phyloP scores from a whole-genome alignment of 2,329 filamentous ascomycete species.

The Neopestalotiopsis rosae region DNA sequence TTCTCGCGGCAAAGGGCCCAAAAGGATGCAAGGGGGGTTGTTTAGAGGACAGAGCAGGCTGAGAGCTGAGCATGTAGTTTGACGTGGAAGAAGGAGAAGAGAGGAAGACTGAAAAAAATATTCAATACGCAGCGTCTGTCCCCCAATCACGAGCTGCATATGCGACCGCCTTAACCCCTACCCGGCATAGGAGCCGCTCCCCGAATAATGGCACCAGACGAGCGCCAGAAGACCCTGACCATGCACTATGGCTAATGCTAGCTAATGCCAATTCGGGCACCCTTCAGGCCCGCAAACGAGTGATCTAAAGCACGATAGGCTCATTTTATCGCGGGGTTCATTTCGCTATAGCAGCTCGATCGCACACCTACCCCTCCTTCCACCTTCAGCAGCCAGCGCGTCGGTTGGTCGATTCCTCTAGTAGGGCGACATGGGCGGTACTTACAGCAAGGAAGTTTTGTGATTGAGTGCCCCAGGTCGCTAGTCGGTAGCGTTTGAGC shows the following conservation, averaged over 20 bases:
- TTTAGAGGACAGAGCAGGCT: neutral
- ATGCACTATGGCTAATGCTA: neutral
- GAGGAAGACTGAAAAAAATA: neutral
- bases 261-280: neutral
- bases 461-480: neutral
- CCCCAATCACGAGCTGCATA: neutral
- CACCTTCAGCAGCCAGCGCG: slow-evolving; percentile 14
- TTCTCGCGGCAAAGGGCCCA: neutral
- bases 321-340: slow-evolving; percentile 11
- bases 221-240: neutral
- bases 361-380: slow-evolving; percentile 14
- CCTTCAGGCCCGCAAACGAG: neutral
- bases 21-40: neutral
- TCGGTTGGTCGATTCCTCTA: neutral
- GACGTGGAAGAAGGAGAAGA: neutral
- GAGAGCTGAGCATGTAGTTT: neutral
- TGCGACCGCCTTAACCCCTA: neutral
- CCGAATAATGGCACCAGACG: slow-evolving; percentile 7
- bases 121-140: neutral
- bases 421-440: neutral
- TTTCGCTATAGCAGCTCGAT: neutral
- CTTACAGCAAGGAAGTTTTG: slow-evolving; percentile 15
- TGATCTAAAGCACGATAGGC: slow-evolving; percentile 6
- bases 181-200: slow-evolving; percentile 10
- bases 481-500: neutral